A percentile compares a stretch with the other conserved stretches of the same genome.
Evolutionary conservation across 1,139 yeast genomes (phyloP).

Genomic region (Suhomyces kunorum): DNA sequence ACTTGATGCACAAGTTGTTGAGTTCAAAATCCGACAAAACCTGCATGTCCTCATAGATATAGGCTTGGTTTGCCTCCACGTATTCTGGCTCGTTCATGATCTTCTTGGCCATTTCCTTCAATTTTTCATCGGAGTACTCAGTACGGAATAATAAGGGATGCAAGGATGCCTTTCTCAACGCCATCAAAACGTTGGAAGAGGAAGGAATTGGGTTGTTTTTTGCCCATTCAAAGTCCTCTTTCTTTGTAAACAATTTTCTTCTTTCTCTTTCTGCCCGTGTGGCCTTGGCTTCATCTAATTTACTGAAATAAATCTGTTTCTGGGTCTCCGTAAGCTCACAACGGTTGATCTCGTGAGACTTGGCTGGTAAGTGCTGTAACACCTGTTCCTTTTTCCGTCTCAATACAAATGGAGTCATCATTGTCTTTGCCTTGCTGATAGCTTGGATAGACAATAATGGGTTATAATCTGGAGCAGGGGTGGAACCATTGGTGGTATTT

Average conservation of each 20-base stretch:
- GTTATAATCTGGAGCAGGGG: conserved; percentile 46
- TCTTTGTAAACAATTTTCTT: conserved; percentile 43
- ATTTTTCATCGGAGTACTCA: conserved; percentile 52
- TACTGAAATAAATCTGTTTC: conserved; percentile 56
- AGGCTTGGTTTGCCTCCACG: conserved; percentile 68
- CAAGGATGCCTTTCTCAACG: conserved; percentile 69
- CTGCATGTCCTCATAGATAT: conserved; percentile 88
- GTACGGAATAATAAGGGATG: conserved; percentile 74
- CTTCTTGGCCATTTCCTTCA: conserved; percentile 68
- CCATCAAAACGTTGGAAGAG: conserved; percentile 64
- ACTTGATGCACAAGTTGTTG: conserved; percentile 69
- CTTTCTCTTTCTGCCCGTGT: conserved; percentile 54
- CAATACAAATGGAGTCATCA: conserved; percentile 97
- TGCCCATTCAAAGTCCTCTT: conserved; percentile 37
- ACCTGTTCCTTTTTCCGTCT: conserved; percentile 93
- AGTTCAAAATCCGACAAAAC: conserved; percentile 95
- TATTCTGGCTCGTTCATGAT: conserved; percentile 84
- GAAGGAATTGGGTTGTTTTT: conserved; percentile 38
- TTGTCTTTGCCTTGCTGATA: conserved; percentile 86
- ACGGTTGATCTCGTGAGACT: conserved; percentile 60
- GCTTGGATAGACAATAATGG: conserved; percentile 91
- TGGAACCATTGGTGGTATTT: conserved; percentile 7
- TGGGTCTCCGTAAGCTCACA: conserved; percentile 68
- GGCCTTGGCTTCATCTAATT: conserved; percentile 48
- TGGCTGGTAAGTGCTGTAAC: conserved; percentile 80